These are phyloP conservation scores for Theobroma cacao DNA, from an alignment of 345 rosid genomes.

Conservation along the genomic window DNA sequence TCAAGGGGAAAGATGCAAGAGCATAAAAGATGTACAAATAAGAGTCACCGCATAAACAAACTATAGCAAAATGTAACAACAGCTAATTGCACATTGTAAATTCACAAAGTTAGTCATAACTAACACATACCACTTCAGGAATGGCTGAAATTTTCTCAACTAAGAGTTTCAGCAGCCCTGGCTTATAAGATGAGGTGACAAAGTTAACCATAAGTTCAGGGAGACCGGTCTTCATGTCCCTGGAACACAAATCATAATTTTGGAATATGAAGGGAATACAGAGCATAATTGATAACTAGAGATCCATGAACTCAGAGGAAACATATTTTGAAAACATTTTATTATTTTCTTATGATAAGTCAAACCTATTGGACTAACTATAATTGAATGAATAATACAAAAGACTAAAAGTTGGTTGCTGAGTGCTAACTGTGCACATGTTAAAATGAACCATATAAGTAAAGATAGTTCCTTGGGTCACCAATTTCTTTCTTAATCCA, in stretches of 20 bases:
- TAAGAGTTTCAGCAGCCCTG: conserved; percentile 82
- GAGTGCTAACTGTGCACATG: neutral
- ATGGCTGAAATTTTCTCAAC: conserved; percentile 68
- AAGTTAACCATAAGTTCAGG: conserved; percentile 91
- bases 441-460: neutral
- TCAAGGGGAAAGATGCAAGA: neutral
- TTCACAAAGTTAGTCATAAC: neutral
- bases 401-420: neutral
- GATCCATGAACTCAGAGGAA: neutral
- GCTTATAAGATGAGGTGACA: conserved; percentile 81
- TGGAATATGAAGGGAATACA: neutral
- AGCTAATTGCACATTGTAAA: no score
- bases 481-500: neutral
- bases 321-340: conserved; percentile 1
- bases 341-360: neutral
- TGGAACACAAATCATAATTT: conserved; percentile 32
- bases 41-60: neutral
- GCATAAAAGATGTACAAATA: neutral
- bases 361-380: neutral
- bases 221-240: conserved; percentile 59
- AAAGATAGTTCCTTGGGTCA: neutral
- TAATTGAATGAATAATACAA: neutral
- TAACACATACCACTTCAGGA: conserved; percentile 78
- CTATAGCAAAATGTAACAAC: neutral
- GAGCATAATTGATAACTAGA: neutral